These are phyloP conservation scores for Paracorniculantispora psalliotae DNA, from an alignment of 2,329 filamentous ascomycete species.

Conservation along the genomic window DNA sequence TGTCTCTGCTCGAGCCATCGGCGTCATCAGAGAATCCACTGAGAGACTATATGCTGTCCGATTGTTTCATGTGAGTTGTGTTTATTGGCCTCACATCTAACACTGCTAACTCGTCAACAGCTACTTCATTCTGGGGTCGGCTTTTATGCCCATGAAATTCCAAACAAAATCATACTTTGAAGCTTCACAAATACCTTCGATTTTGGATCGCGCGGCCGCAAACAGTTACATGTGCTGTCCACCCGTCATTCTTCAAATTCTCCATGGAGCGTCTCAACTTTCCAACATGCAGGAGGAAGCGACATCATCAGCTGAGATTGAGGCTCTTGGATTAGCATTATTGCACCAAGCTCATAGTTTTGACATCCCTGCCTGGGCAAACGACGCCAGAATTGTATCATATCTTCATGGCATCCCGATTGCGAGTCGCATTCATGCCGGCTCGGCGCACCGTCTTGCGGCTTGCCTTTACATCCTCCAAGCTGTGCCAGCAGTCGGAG, in stretches of 20 bases:
- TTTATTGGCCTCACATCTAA: not conserved
- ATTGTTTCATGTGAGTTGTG: conserved; percentile 39
- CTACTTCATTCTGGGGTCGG: conserved; percentile 43
- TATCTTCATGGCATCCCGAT: conserved; percentile 30
- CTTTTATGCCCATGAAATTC: conserved; percentile 34
- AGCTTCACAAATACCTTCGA: conserved; percentile 30
- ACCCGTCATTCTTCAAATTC: conserved; percentile 38
- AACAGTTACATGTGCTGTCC: conserved; percentile 46
- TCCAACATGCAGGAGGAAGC: conserved; percentile 26
- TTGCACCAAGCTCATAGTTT: conserved; percentile 34
- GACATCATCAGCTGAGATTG: conserved; percentile 25
- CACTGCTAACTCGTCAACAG: conserved; percentile 19
- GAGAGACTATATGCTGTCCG: conserved; percentile 42
- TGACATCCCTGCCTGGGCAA: conserved; percentile 38
- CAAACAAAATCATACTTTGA: conserved; percentile 31
- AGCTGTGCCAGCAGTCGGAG: conserved; percentile 28
- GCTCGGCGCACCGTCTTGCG: conserved; percentile 38
- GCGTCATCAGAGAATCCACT: conserved; percentile 30
- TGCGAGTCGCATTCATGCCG: conserved; percentile 35
- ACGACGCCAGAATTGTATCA: conserved; percentile 29
- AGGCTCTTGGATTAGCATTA: conserved; percentile 28
- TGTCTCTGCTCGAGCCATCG: conserved; percentile 34
- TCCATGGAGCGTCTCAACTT: conserved; percentile 38
- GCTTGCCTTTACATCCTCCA: conserved; percentile 43
- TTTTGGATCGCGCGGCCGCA: conserved; percentile 36